Conservation (phyloP, 2,329 filamentous ascomycete species). For the Mycogone perniciosa region DNA sequence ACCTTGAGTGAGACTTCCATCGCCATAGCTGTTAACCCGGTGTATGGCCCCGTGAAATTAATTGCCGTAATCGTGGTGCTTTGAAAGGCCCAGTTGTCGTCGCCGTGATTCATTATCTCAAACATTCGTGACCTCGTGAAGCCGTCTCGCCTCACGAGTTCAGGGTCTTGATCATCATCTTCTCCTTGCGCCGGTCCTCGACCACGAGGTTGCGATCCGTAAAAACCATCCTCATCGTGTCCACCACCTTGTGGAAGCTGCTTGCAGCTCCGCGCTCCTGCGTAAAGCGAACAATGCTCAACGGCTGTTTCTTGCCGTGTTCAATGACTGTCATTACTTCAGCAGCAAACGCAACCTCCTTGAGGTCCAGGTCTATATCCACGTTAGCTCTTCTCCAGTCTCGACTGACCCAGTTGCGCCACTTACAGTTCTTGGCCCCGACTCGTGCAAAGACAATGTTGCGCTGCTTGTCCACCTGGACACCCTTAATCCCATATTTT, state of each 20-base stretch:
- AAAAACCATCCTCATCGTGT: slow-evolving; percentile 66
- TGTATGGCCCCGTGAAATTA: not conserved
- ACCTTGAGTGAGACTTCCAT: not conserved
- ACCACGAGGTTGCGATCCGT: slow-evolving; percentile 60
- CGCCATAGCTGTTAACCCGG: not conserved
- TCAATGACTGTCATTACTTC: slow-evolving; percentile 88
- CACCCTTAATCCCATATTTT: slow-evolving; percentile 71
- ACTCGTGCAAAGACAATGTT: slow-evolving; percentile 77
- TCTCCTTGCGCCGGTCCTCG: slow-evolving; percentile 56
- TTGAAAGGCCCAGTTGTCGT: slow-evolving; percentile 6
- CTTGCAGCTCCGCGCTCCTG: slow-evolving; percentile 89
- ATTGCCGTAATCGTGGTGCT: slow-evolving; percentile 3
- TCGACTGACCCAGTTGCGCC: not conserved
- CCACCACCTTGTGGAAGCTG: slow-evolving; percentile 78
- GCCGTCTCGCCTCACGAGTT: slow-evolving; percentile 36
- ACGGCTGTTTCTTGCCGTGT: slow-evolving; percentile 67
- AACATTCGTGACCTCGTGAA: not conserved
- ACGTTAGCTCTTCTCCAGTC: slow-evolving; percentile 16
- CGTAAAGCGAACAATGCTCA: slow-evolving; percentile 78
- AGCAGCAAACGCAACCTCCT: slow-evolving; percentile 79
- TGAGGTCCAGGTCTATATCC: slow-evolving; percentile 66
- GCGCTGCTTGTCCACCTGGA: slow-evolving; percentile 70
- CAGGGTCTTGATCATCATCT: slow-evolving; percentile 68
- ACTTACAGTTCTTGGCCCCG: slow-evolving; percentile 69
- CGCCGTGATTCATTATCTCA: not conserved